Evolutionary conservation across 2,329 filamentous ascomycete species (phyloP).

Genomic region (Penicillium psychrosexuale): DNA sequence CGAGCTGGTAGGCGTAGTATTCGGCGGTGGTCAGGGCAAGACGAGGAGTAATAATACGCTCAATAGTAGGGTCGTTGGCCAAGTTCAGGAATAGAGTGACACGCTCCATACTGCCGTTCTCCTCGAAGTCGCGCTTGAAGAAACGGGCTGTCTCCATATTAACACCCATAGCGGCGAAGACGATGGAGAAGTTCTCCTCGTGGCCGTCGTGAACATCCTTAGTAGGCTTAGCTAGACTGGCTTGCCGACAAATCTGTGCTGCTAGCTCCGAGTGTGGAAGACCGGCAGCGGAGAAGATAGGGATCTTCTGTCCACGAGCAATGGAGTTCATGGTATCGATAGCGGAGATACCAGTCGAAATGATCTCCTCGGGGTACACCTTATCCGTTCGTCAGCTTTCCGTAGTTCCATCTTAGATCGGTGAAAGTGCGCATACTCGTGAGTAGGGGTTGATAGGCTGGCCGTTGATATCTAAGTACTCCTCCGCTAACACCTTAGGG

Average conservation of each 20-base stretch:
- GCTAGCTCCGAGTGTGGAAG: conserved; percentile 99
- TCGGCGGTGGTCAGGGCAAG: conserved; percentile 96
- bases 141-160: conserved; percentile 98
- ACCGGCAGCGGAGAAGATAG: conserved; percentile 98
- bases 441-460: conserved; percentile 98
- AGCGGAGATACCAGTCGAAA: conserved; percentile 97
- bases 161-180: conserved; percentile 99
- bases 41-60: conserved; percentile 99
- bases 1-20: conserved; percentile 99
- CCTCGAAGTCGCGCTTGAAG: conserved; percentile 97
- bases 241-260: conserved; percentile 97
- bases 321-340: conserved; percentile 99
- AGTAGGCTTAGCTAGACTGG: conserved; percentile 86
- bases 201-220: conserved; percentile 96
- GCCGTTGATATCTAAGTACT: conserved; percentile 98
- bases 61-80: conserved; percentile 98
- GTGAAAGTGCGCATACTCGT: conserved; percentile 57
- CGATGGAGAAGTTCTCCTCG: conserved; percentile 99
- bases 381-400: conserved; percentile 37
- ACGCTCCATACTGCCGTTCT: conserved; percentile 98
- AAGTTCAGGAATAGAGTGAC: conserved; percentile 97
- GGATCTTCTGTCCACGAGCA: conserved; percentile 98
- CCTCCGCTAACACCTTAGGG: conserved; percentile 94
- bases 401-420: not conserved
- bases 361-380: conserved; percentile 99